Base-by-base conservation (phyloP, 768 basidiomycete genomes). In the Paxillus involutus region DNA sequence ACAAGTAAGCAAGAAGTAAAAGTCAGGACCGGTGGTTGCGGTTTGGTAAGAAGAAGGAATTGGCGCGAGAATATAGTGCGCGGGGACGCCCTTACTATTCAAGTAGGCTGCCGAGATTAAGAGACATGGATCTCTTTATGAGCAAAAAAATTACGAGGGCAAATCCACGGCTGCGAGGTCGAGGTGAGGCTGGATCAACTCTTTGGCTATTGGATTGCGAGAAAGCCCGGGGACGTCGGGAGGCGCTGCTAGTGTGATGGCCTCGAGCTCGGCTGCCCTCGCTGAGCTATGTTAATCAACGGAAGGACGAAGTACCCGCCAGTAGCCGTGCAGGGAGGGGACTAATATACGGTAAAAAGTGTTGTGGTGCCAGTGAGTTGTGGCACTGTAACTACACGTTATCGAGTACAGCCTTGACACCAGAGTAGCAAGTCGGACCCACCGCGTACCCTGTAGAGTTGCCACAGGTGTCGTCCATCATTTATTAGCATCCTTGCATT, bases 61-160 rank as follows among this genome's bases (percentile, higher is more conserved):
- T 63, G 49, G 47, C 44, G 48, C 46, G 50, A 49, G 50, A 58
- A 52, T 26, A 37, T 41, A 35, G 24, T 47, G 40, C 47, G 51
- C 49, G 42, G 16, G 44, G 32, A 40, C n/a, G 47, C 51, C 58
- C 56, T 59, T 49, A 41, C 49, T 59, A 61, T 26, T 26, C 26
- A 26, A 26, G 26, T 53, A 51, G 52, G 53, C 37, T 63, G 17
- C 44, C 49, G 53, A 62, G 53, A 65, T 63, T 45, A 53, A 61
- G 52, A 47, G 46, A 52, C 61, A 64, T 64, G 51, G 51, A 45
- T 49, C 47, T 50, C 35, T 45, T 61, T 63, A 67, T 65, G 50
- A 58, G 60, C 35, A 51, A 43, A 50, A 49, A 36, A 30, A n/a
- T 50, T 46, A 36, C 26, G n/a, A 33, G 39, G 21, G 36, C 39